A percentile compares a stretch with the other conserved stretches of the same genome.
These are phyloP conservation scores for Lachnellula occidentalis DNA, from an alignment of 2,329 filamentous ascomycete genomes.

Conservation along the genomic window DNA sequence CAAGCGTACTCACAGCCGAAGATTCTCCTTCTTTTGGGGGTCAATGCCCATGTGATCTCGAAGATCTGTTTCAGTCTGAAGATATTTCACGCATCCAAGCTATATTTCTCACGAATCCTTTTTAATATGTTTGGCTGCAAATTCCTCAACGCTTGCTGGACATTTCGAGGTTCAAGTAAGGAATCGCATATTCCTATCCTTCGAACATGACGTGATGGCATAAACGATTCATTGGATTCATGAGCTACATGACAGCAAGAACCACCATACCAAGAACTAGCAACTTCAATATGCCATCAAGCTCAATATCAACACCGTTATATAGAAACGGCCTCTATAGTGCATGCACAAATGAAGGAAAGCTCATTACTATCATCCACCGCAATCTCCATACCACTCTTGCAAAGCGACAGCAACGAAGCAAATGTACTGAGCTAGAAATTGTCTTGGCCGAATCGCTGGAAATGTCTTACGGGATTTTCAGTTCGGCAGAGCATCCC, in stretches of 20 bases:
- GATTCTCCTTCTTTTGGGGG: background rate
- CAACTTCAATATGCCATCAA: background rate
- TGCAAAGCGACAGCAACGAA: too few species aligned
- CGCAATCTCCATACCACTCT: background rate
- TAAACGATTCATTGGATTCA: background rate
- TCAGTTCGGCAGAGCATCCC: background rate
- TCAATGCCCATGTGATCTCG: background rate
- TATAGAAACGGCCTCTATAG: background rate
- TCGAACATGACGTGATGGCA: background rate
- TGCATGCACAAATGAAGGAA: background rate
- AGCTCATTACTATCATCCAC: background rate
- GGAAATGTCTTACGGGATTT: too few species aligned
- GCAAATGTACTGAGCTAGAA: too few species aligned
- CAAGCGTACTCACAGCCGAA: background rate
- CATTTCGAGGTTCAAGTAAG: background rate
- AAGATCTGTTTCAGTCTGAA: too few species aligned
- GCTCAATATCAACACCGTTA: background rate
- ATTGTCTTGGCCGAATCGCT: too few species aligned
- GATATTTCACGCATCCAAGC: too few species aligned
- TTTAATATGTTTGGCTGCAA: too few species aligned
- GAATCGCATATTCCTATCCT: background rate
- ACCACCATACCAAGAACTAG: background rate
- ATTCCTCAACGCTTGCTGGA: too few species aligned
- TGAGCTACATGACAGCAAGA: background rate
- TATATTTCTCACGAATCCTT: too few species aligned